Evolutionary conservation across 371 early-diverging fungal species (phyloP).

Genomic region (Sporodiniella umbellata): DNA sequence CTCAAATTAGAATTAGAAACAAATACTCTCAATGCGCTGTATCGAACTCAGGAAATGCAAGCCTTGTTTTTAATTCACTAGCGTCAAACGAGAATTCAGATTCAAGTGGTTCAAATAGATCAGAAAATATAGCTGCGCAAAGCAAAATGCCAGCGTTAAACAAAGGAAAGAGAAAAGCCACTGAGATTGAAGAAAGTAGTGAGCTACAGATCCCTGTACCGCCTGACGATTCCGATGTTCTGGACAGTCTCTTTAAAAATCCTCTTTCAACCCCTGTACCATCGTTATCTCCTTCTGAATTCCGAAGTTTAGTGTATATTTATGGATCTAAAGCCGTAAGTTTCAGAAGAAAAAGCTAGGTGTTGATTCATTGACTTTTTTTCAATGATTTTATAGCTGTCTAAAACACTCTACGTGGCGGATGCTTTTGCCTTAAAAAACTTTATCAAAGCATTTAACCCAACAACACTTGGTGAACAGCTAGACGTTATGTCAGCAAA

Average conservation of each 20-base stretch:
- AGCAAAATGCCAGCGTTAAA: too few species aligned
- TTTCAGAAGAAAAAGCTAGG: slow-evolving; percentile 6
- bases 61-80: slow-evolving; percentile 15
- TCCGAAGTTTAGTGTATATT: slow-evolving; percentile 10
- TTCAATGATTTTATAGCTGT: slow-evolving; percentile 9
- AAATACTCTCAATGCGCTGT: slow-evolving; percentile 18
- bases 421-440: slow-evolving; percentile 7
- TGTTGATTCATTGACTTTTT: slow-evolving; percentile 10
- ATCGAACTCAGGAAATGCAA: slow-evolving; percentile 19
- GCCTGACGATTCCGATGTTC: slow-evolving; percentile 7
- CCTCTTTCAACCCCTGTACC: slow-evolving; percentile 9
- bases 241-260: slow-evolving; percentile 12
- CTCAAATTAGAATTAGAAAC: slow-evolving; percentile 12
- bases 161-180: too few species aligned
- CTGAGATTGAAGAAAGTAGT: slow-evolving; percentile 14
- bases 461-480: slow-evolving; percentile 13
- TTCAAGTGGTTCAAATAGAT: slow-evolving; percentile 10
- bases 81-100: slow-evolving; percentile 14
- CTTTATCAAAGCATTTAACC: slow-evolving; percentile 9
- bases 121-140: too few species aligned
- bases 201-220: slow-evolving; percentile 11
- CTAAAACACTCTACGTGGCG: slow-evolving; percentile 9
- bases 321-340: slow-evolving; percentile 17
- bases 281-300: slow-evolving; percentile 15
- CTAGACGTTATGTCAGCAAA: slow-evolving; percentile 17